Percentiles rank a stretch among this genome's conserved stretches.
phyloP scores from a whole-genome alignment of 805 yeast genomes.

The Starmerella riodocensis region DNA sequence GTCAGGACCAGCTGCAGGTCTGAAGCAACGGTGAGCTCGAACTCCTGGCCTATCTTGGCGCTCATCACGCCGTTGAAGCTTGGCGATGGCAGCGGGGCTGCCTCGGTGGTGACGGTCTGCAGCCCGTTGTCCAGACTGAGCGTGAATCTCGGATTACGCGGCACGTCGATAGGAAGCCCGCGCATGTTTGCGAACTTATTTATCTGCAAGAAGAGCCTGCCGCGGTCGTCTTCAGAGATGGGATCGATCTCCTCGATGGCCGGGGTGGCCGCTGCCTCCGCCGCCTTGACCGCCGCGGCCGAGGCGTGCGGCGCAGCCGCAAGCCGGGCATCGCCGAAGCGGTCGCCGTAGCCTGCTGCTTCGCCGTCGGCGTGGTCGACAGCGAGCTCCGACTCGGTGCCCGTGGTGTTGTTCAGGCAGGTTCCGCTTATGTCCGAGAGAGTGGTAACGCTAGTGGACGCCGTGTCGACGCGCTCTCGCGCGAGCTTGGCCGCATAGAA shows the following conservation, averaged over 20 bases:
- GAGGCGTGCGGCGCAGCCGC: too few relatives aligned
- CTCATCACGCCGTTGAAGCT: conserved; percentile 12
- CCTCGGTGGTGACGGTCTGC: conserved; percentile 22
- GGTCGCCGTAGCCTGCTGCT: too few relatives aligned
- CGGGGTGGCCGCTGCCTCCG: neutral
- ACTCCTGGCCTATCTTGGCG: conserved; percentile 41
- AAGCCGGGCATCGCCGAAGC: too few relatives aligned
- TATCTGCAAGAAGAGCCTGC: conserved; percentile 22
- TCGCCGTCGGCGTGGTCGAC: too few relatives aligned
- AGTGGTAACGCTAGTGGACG: conserved; percentile 6
- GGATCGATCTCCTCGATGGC: conserved; percentile 20
- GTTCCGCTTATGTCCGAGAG: neutral
- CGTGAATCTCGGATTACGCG: conserved; percentile 22
- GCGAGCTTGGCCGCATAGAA: conserved; percentile 1
- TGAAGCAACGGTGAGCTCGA: conserved; percentile 56
- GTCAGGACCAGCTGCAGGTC: conserved; percentile 56
- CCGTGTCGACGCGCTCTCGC: neutral
- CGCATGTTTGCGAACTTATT: conserved; percentile 18
- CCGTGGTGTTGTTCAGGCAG: too few relatives aligned
- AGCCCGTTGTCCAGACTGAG: conserved; percentile 23
- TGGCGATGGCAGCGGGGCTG: conserved; percentile 17
- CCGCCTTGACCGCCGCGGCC: neutral
- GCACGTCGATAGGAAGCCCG: conserved; percentile 20
- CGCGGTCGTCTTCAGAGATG: conserved; percentile 20
- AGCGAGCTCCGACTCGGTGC: too few relatives aligned